Evolutionary conservation across 441 rosid species (phyloP).

Genomic region (Erysimum cheiri): DNA sequence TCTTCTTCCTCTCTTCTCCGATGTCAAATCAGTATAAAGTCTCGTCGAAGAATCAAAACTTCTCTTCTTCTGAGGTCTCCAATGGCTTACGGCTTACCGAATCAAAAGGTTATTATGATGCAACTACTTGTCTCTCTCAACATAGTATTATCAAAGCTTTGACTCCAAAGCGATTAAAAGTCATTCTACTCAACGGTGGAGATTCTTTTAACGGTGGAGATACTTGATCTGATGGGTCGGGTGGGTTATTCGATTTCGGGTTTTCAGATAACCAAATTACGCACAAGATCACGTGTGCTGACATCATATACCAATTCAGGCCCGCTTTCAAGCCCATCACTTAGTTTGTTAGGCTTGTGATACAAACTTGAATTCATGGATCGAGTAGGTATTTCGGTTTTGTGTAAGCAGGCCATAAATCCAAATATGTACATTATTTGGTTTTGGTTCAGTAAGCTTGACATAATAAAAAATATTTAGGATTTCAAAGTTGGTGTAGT

Average conservation of each 20-base stretch:
- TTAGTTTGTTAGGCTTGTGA: background rate
- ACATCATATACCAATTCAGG: background rate
- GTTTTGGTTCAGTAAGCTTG: background rate
- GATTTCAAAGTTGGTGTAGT: background rate
- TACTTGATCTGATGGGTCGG: slow-evolving; percentile 5
- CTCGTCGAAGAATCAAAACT: slow-evolving; percentile 29
- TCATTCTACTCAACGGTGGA: slow-evolving; percentile 49
- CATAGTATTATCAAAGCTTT: slow-evolving; percentile 27
- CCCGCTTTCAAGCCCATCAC: slow-evolving; percentile 23
- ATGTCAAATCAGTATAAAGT: slow-evolving; percentile 23
- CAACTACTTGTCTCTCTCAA: slow-evolving; percentile 40
- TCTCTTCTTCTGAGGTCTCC: slow-evolving; percentile 45
- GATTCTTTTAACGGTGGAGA: slow-evolving; percentile 42
- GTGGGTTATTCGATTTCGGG: background rate
- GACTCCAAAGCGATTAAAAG: slow-evolving; percentile 47
- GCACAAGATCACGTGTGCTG: slow-evolving; percentile 15
- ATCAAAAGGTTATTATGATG: slow-evolving; percentile 46
- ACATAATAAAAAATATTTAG: no score
- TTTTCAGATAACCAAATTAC: slow-evolving; percentile 13
- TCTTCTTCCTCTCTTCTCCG: slow-evolving; percentile 2
- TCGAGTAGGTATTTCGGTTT: background rate
- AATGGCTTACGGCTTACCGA: slow-evolving; percentile 62
- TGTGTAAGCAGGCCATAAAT: background rate
- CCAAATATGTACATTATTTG: background rate
- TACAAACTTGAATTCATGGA: no score